Percentiles rank a stretch among this genome's conserved stretches.
Conservation (phyloP, 495 filamentous ascomycete species). For the Hypoxylon trugodes region DNA sequence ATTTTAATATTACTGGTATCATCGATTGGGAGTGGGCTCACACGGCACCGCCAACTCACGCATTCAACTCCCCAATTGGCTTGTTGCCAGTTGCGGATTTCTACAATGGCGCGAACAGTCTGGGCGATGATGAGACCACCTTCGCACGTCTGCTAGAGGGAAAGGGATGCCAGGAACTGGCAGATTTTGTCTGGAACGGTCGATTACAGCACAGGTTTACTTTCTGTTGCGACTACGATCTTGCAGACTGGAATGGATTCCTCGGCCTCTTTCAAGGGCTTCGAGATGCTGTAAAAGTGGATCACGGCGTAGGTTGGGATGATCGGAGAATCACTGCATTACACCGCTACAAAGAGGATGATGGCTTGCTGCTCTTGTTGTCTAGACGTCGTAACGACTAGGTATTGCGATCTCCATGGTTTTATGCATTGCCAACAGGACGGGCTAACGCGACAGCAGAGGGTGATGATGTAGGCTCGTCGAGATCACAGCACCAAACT, state of each 20-base stretch:
- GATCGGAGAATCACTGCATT: constrained; percentile 47
- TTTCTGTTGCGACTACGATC: constrained; percentile 53
- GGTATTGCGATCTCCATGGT: no score
- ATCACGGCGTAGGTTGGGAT: constrained; percentile 45
- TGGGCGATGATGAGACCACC: constrained; percentile 44
- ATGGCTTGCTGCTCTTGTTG: constrained; percentile 30
- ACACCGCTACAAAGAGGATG: constrained; percentile 43
- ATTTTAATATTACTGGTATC: constrained; percentile 51
- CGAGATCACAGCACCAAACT: no score
- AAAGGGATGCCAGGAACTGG: constrained; percentile 41
- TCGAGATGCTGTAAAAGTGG: constrained; percentile 42
- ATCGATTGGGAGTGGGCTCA: constrained; percentile 54
- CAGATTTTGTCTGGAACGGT: constrained; percentile 45
- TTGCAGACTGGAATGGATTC: constrained; percentile 52
- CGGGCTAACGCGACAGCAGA: no score
- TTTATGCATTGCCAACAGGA: no score
- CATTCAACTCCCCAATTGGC: constrained; percentile 52
- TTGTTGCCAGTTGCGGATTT: constrained; percentile 51
- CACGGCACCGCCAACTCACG: constrained; percentile 43
- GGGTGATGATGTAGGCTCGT: no score
- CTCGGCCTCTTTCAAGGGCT: constrained; percentile 52
- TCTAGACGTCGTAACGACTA: not conserved
- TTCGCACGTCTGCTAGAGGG: constrained; percentile 47
- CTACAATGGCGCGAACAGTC: constrained; percentile 41
- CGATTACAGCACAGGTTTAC: constrained; percentile 48